Base-by-base conservation (phyloP, 257 asterid species). In the Verbena officinalis region DNA sequence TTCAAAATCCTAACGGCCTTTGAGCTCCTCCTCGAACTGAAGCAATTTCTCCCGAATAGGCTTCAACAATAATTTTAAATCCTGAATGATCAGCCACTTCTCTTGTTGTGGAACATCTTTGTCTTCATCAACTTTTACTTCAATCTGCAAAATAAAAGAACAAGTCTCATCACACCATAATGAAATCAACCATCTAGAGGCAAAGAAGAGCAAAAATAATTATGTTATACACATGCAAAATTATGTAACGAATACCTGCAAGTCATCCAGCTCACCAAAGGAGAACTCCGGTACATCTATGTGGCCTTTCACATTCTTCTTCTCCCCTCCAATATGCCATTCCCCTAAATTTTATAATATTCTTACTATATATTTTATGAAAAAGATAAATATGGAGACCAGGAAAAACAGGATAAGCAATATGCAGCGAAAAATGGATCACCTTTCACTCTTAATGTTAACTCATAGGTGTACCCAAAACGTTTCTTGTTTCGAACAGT, bases 401-500 rank as follows among this genome's bases (percentile, higher is more conserved):
- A 4, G 9, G 16, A 31, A 50, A 17, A 2, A 42, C 44, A 64
- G 2, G 21, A 46, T 5, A 5, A 19, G 36, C 34, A 59, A 22
- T 12, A 27, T 27, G 34, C 30, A 10, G 30, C 15, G 45, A 59
- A 9, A 27, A 38, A 27, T 20, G 58, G 38, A 21, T 23, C 69
- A 85, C 95, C 95, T 64, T 79, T 74, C 31, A 83, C 85, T 66
- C 53, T 76, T 49, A 87, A 17, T 10, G 93, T 72, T 61, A 87
- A 64, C 78, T 87, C 93, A 33, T 78, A 87, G 0, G 88, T 82
- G 67, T 87, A 87, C 69, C 95, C 95, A 72, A 87, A 85, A 3
- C 95, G 88, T 68, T 85, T 87, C 70, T 83, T 87, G 71, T 87
- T 87, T 13, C 93, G 82, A 22, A 87, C 95, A 5, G 81, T 84